Evolutionary conservation across 805 yeast species (phyloP).

Genomic region (Wickerhamomyces queroliae): DNA sequence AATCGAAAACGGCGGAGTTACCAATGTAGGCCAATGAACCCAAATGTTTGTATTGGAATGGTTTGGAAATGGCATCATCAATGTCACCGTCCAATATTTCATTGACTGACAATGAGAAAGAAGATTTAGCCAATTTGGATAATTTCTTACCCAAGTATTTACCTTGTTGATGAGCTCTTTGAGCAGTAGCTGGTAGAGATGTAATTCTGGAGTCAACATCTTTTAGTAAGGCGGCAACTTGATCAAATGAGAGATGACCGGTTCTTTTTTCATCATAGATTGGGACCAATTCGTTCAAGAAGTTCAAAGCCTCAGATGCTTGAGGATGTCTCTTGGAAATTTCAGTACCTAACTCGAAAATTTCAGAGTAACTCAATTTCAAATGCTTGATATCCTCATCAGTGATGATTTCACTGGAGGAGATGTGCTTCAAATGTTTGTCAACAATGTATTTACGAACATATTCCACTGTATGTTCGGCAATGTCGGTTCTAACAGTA

Average conservation of each 20-base stretch:
- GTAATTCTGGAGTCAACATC: constrained; percentile 59
- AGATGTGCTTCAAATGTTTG: constrained; percentile 30
- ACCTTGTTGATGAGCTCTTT: constrained; percentile 70
- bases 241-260: constrained; percentile 48
- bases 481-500: constrained; percentile 55
- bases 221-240: constrained; percentile 42
- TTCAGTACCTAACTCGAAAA: constrained; percentile 40
- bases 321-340: constrained; percentile 51
- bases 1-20: constrained; percentile 64
- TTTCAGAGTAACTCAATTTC: constrained; percentile 40
- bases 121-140: constrained; percentile 42
- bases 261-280: constrained; percentile 41
- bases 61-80: constrained; percentile 48
- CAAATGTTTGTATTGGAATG: constrained; percentile 57
- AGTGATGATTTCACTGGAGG: constrained; percentile 32
- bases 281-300: constrained; percentile 44
- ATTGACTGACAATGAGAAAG: constrained; percentile 35
- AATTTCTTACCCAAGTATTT: constrained; percentile 57
- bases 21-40: constrained; percentile 68
- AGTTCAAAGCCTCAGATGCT: constrained; percentile 47
- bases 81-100: constrained; percentile 47
- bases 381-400: constrained; percentile 48
- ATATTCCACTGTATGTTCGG: constrained; percentile 47
- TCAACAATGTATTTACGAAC: constrained; percentile 41
- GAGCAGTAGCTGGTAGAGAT: constrained; percentile 70